Evolutionary conservation across 805 yeast genomes (phyloP), one percentile per base, ranked within the genome.

Genomic region (Schwanniomyces yamadae): DNA sequence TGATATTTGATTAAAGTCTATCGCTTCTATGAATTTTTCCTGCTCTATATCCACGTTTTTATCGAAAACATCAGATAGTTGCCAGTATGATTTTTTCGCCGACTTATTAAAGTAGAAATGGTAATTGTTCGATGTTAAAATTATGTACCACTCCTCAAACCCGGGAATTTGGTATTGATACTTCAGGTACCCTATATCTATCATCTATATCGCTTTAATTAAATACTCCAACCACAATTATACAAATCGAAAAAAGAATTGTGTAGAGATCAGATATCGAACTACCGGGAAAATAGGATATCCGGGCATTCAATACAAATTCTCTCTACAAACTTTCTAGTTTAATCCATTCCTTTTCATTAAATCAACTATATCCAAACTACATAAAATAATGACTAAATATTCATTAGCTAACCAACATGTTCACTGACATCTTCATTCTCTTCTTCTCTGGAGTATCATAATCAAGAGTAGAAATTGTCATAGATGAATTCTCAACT

Each of bases 391-490:
- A 8, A n/a, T 12, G 14, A 26, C 12, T 19, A 9, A 27, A 12
- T 19, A 24, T 14, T 27, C 9, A 28, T 33, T 36, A 66, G 37
- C 71, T 66, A 9, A 68, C 68, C 32, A 68, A 45, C 70, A 65
- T 68, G 39, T 65, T 57, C 16, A 68, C 73, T 11, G 65, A 54
- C 62, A 68, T 64, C 41, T 67, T 67, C 46, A 61, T 37, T 33
- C 63, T 39, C 37, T 59, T 61, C 41, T 49, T 47, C 29, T 57
- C 59, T 3, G 67, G 57, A n/a, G 56, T 40, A 5, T 58, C 61
- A 39, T 40, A 51, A 6, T 28, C 25, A 4, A 31, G 12, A 13
- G 33, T 6, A 25, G 36, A 23, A 5, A 31, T 19, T 16, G 40
- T 4, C 9, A 28, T 5, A 18, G 31, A 18, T 12, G 31, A 2